Evolutionary conservation across 2,329 filamentous ascomycete species (phyloP).

Genomic region (Trichothecium sympodiale): DNA sequence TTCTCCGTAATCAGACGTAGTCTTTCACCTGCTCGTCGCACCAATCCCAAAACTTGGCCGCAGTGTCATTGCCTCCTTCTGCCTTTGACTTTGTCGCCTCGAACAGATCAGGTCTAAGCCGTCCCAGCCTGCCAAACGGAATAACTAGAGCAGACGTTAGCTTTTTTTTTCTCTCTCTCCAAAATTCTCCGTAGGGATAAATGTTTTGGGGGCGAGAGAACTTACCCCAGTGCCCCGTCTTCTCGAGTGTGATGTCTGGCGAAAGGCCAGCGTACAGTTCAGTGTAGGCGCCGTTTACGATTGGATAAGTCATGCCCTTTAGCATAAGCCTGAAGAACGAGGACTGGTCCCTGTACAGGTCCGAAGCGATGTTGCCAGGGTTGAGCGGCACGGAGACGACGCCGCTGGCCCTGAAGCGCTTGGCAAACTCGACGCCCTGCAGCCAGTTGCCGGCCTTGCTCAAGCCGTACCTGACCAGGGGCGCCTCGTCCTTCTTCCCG

Average conservation of each 20-base stretch:
- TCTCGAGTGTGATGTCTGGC: conserved; percentile 26
- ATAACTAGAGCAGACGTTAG: too few species aligned
- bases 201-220: too few species aligned
- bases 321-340: conserved; percentile 6
- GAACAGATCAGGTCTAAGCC: too few species aligned
- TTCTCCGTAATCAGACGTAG: conserved; percentile 9
- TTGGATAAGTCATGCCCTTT: conserved; percentile 12
- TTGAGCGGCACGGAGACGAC: conserved; percentile 17
- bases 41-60: conserved; percentile 29
- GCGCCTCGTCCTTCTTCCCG: background rate
- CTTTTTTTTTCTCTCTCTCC: too few species aligned
- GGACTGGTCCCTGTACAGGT: conserved; percentile 15
- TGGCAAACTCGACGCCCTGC: conserved; percentile 12
- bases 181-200: too few species aligned
- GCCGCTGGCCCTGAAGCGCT: conserved; percentile 10
- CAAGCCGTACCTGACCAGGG: conserved; percentile 10
- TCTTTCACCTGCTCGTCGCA: conserved; percentile 23
- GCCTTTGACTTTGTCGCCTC: conserved; percentile 17
- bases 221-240: too few species aligned
- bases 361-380: conserved; percentile 22
- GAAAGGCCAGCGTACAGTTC: conserved; percentile 35
- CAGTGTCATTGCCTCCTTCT: conserved; percentile 26
- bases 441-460: conserved; percentile 13
- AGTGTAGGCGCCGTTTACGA: conserved; percentile 32
- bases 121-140: too few species aligned